Conservation (phyloP, 1,284 basidiomycete species). For the Austroboletus sp. region DNA sequence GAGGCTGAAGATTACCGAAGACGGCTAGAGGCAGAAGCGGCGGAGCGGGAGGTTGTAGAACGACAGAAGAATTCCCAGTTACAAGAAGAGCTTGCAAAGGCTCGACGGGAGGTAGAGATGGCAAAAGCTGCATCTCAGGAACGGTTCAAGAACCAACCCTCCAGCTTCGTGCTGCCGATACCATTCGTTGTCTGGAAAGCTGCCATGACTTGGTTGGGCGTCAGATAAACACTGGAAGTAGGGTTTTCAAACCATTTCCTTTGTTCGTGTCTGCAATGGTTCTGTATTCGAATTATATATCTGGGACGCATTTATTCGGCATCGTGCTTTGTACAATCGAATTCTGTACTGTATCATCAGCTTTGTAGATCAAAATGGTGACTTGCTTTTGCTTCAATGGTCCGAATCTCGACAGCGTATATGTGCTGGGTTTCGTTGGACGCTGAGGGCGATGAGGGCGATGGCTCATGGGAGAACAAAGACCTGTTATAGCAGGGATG, state of each 20-base stretch:
- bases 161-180: conserved; percentile 30
- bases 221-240: conserved; percentile 15
- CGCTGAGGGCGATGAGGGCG: too few relatives aligned
- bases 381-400: background rate
- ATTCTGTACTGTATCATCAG: conserved; percentile 3
- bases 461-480: too few relatives aligned
- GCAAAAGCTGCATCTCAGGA: conserved; percentile 25
- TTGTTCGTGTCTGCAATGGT: background rate
- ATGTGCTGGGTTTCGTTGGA: too few relatives aligned
- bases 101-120: conserved; percentile 26
- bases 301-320: conserved; percentile 4
- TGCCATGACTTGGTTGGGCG: conserved; percentile 31
- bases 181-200: conserved; percentile 33
- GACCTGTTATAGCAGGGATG: too few relatives aligned
- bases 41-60: conserved; percentile 26
- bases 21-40: conserved; percentile 25
- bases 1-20: conserved; percentile 29
- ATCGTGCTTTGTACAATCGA: conserved; percentile 4
- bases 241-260: conserved; percentile 1
- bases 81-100: conserved; percentile 31
- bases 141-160: conserved; percentile 25
- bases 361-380: background rate
- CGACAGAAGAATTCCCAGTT: conserved; percentile 27
- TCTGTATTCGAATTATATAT: conserved; percentile 20
- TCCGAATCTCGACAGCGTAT: too few relatives aligned